Conservation (phyloP, 331 rosid species). For the Quercus tomentella region DNA sequence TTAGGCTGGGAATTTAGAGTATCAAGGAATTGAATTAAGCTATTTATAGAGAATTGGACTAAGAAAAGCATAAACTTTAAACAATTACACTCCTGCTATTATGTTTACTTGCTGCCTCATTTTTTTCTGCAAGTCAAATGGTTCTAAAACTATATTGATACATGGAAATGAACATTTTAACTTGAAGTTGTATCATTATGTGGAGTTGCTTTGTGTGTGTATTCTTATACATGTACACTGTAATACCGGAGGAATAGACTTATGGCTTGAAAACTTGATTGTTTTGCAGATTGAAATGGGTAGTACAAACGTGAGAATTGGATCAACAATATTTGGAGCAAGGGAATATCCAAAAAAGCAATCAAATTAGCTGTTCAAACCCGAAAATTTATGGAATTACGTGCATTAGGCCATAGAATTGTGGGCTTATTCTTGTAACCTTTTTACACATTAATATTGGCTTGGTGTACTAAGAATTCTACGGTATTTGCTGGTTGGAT, state of each 20-base stretch:
- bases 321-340: constrained; percentile 84
- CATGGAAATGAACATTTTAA: not conserved
- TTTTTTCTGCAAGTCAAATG: not conserved
- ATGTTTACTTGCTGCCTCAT: not conserved
- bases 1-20: not conserved
- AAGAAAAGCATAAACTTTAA: not conserved
- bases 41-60: not conserved
- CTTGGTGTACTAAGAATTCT: too few species aligned
- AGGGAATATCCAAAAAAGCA: constrained; percentile 74
- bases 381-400: not conserved
- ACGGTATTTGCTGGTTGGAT: not conserved
- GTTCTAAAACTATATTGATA: not conserved
- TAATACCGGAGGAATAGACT: not conserved
- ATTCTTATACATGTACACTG: not conserved
- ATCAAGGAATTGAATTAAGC: not conserved
- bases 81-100: not conserved
- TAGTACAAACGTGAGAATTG: constrained; percentile 85
- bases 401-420: not conserved
- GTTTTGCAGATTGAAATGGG: constrained; percentile 87
- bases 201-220: not conserved
- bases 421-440: not conserved
- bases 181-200: not conserved
- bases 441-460: not conserved
- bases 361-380: constrained; percentile 21
- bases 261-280: not conserved